Evolutionary conservation across 148 eudicot genomes (phyloP), one percentile per base, ranked within the genome.

Genomic region (Persicaria maculosa): DNA sequence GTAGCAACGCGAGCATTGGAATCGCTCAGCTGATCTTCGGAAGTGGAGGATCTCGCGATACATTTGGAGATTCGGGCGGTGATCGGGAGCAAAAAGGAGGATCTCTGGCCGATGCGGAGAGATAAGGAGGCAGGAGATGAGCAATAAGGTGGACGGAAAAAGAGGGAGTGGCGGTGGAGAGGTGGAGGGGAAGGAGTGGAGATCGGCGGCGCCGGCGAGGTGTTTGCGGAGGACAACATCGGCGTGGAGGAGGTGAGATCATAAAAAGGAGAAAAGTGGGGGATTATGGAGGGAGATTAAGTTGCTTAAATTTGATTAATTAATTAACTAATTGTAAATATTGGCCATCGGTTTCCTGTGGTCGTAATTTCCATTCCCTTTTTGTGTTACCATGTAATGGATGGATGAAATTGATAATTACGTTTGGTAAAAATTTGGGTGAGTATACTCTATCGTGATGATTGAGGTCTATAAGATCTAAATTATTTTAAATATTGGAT

Each of bases 21-120:
- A 16, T 81, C 83, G 43, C 83, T 81, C 46, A 78, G 57, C 74
- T 78, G 77, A 53, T 80, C 80, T 72, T 82, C 88, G 12, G 83
- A 85, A 64, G 87, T 77, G 1, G 91, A 72, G 1, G 93, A 78
- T 72, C 81, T 81, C 19, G 79, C 76, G 11, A 82, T 68, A 71
- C 85, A 88, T 44, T 77, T 83, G 11, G 72, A 17, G 31, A 74
- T 5, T 20, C 77, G 77, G 46, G 77, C 77, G 6, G 72, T 52
- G 17, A 82, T 50, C 44, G 84, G 80, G 50, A 74, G 45, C 22
- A 79, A 61, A 25, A 78, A 36, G 14, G 68, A 19, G 62, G 20
- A 75, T 17, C 14, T 55, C 20, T 54, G 58, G 20, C 19, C 17
- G 20, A 14, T 74, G 82, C 58, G 15, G n/a, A n/a, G 19, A 54